Percentiles rank a stretch among this genome's conserved stretches.
These are phyloP conservation scores for Perkinsus chesapeaki DNA, from an alignment of 169 alveolate species.

Conservation along the genomic window DNA sequence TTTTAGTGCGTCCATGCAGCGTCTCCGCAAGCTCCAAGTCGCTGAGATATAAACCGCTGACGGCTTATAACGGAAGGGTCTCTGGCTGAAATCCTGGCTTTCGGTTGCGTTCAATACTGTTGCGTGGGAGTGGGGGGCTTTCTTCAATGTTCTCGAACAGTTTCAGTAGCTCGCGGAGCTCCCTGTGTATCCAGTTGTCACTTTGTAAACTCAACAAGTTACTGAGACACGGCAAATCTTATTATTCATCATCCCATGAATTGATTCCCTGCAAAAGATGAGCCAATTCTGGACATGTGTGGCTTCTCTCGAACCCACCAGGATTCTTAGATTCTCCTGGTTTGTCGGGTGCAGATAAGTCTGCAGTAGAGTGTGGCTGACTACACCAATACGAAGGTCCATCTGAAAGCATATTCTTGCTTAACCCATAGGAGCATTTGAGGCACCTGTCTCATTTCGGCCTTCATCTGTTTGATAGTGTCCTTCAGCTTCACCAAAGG, in stretches of 20 bases:
- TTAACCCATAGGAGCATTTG: neutral
- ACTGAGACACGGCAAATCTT: neutral
- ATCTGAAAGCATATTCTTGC: too few species aligned
- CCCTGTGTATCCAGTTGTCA: neutral
- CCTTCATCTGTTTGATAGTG: neutral
- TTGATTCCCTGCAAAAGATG: neutral
- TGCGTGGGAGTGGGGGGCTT: neutral
- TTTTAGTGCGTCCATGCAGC: conserved; percentile 24
- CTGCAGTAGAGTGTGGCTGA: neutral
- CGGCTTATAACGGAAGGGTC: neutral
- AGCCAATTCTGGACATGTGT: neutral
- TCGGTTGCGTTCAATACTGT: neutral
- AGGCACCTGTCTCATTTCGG: neutral
- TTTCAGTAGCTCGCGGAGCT: too few species aligned
- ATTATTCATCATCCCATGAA: neutral
- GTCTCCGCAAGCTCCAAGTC: conserved; percentile 38
- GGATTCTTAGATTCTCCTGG: neutral
- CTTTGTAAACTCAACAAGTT: neutral
- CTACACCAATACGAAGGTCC: neutral
- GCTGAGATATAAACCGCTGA: conserved; percentile 4
- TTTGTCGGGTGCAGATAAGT: neutral
- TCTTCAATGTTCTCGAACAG: too few species aligned
- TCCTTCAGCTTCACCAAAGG: neutral
- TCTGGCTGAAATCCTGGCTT: neutral
- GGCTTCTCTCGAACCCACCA: neutral